Base-by-base conservation (phyloP, 225 moss, liverwort and hornwort genomes). In the Climacium dendroides region DNA sequence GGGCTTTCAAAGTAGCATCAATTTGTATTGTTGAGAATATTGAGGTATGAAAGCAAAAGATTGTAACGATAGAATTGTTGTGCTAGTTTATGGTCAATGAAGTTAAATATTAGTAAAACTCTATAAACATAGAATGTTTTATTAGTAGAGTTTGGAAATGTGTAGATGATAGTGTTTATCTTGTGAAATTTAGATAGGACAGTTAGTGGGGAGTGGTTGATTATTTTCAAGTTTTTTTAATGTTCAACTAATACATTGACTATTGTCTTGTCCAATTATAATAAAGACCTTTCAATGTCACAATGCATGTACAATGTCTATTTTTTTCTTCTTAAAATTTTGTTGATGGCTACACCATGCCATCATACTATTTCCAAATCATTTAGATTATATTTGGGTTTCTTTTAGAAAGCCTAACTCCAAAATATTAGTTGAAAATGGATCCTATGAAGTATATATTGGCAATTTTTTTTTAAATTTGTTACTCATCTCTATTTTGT, bases 11-110 rank as follows among this genome's bases (percentile, higher is more conserved):
- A 26, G 7, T 15, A 72, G 4, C 28, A 45, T 71, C 6, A 50
- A 20, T 7, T 11, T 13, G 0, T 13, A 7, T 0, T 74, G 0
- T 7, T 7, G 4, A 50, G 0, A 50, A 0, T 74, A 50, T 20
- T 34, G 13, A 34, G 1, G 13, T 7, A 13, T 52, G 7, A 19
- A 32, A 75, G 13, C 1, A 2, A 52, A 0, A 8, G 0, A 75
- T 50, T 50, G 34, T 52, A 2, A 52, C 5, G 52, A 11, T 30
- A 30, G 6, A 28, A 0, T 43, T 72, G 11, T 4, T 32, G 12
- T 48, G 7, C 19, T 19, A 20, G 20, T 19, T 74, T 7, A 12
- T 74, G 7, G 11, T 30, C 30, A 19, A 1, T 30, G 4, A 20
- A 29, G 2, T 19, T 48, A 1, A 48, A 48, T 32, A 5, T 34